A percentile compares a stretch with the other conserved stretches of the same genome.
Evolutionary conservation across 768 basidiomycete species (phyloP).

Genomic region (Gelatoporia subvermispora): DNA sequence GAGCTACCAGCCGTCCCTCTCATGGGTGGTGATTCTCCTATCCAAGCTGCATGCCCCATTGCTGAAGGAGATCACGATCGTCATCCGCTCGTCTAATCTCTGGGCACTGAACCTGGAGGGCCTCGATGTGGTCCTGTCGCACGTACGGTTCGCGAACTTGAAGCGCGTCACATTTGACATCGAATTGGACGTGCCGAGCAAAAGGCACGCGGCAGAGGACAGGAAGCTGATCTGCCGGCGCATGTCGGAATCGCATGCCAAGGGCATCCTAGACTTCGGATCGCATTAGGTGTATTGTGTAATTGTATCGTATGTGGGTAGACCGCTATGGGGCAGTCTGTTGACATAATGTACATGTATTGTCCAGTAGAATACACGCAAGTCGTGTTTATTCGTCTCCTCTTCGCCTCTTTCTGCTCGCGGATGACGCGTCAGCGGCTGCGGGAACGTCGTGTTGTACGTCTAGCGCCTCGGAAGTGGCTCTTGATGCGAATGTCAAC

Average conservation of each 20-base stretch:
- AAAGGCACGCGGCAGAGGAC: not conserved
- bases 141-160: conserved; percentile 7
- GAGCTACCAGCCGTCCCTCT: conserved; percentile 12
- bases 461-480: too few species aligned
- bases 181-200: not conserved
- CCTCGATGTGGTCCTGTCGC: conserved; percentile 14
- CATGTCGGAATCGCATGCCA: not conserved
- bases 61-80: conserved; percentile 8
- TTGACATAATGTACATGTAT: too few species aligned
- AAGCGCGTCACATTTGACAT: conserved; percentile 9
- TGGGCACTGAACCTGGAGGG: conserved; percentile 16
- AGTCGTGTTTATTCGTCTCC: too few species aligned
- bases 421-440: too few species aligned
- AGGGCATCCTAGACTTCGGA: not conserved
- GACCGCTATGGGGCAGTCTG: too few species aligned
- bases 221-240: not conserved
- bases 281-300: too few species aligned
- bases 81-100: conserved; percentile 7
- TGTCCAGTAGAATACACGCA: too few species aligned
- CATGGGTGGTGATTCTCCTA: conserved; percentile 17
- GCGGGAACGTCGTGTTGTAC: too few species aligned
- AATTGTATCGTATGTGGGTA: too few species aligned
- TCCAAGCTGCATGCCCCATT: conserved; percentile 6
- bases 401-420: too few species aligned
- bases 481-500: too few species aligned